Evolutionary conservation across 306 rosid species (phyloP), one percentile per base, ranked within the genome.

Genomic region (Fagus sylvatica): DNA sequence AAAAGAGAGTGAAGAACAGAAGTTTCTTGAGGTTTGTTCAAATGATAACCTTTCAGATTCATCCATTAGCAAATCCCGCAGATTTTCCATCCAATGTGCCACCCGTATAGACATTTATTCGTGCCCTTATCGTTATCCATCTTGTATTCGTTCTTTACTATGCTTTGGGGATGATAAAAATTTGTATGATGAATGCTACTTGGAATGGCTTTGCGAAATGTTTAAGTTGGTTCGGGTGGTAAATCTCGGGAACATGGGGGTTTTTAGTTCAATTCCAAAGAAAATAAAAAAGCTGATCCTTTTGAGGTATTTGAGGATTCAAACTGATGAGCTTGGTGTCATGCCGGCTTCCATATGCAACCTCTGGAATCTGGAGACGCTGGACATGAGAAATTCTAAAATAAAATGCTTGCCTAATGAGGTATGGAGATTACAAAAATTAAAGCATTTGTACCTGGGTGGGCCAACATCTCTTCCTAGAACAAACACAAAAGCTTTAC

Each of bases 171-270:
- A 43, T 2, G 36, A 11, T 28, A 0, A 30, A 30, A n/a, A 2
- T 10, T 1, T 1, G 1, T 8, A 7, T 59, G 66, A 28, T 12
- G 1, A 5, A 15, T 28, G 12, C 6, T 1, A 17, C 7, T 56
- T 51, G 67, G 4, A 40, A 0, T 40, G 53, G 68, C 0, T 73
- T 22, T 0, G 16, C 0, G 2, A 40, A 11, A n/a, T 0, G 4
- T 57, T 74, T 34, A 41, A 57, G 42, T 42, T 74, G 16, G 41
- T 60, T 59, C 60, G 70, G 5, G 70, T 74, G 1, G 33, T 74
- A 1, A 22, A 46, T 2, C 4, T 73, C 6, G 8, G 43, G 7
- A 16, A 41, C 17, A 13, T 3, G 28, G 28, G 0, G 0, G 1
- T 4, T 1, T 7, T 0, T 4, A 10, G 17, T 7, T 3, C 4